A percentile compares a stretch with the other conserved stretches of the same genome.
Conservation (phyloP, 441 rosid species). For the Corymbia calophylla region DNA sequence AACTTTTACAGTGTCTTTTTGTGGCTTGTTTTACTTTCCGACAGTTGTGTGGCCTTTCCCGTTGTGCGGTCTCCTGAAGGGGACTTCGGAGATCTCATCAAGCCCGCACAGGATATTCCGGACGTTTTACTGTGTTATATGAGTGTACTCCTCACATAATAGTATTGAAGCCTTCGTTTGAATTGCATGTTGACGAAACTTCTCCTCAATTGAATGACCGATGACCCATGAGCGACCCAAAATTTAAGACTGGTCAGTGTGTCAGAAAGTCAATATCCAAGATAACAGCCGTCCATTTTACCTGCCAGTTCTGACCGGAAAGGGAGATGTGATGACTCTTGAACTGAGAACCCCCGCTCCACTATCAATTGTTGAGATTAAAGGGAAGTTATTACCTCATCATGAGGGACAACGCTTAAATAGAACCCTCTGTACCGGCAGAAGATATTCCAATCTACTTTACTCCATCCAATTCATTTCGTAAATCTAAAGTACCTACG, state of each 20-base stretch:
- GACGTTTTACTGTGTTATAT: background rate
- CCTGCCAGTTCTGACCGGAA: background rate
- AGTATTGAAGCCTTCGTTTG: background rate
- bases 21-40: background rate
- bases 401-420: background rate
- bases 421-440: background rate
- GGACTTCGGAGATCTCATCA: background rate
- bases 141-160: background rate
- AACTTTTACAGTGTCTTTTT: background rate
- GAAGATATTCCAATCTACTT: background rate
- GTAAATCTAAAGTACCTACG: background rate
- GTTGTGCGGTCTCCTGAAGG: background rate
- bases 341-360: background rate
- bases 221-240: background rate
- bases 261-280: background rate
- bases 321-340: background rate
- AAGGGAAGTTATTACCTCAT: background rate
- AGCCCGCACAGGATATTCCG: background rate
- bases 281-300: background rate
- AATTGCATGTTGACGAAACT: background rate
- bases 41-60: background rate
- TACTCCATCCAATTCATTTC: background rate
- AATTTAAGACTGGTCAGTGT: background rate
- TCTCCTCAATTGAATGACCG: background rate
- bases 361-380: background rate